A percentile compares a stretch with the other conserved stretches of the same genome.
These are phyloP conservation scores for Pleomassaria siparia DNA, from an alignment of 2,329 filamentous ascomycete genomes.

Conservation along the genomic window DNA sequence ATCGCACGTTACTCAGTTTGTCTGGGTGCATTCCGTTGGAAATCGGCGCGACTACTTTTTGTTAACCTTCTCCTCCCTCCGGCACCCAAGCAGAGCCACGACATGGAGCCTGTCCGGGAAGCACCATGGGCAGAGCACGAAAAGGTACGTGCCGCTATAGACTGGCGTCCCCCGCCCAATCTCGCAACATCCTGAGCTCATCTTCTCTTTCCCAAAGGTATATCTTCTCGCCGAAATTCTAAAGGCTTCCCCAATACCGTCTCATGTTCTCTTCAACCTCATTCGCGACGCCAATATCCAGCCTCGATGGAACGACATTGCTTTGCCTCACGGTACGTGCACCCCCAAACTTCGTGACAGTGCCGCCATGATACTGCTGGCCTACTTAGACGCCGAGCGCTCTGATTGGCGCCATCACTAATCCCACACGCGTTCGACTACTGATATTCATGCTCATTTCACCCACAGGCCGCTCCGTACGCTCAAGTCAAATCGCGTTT, in stretches of 20 bases:
- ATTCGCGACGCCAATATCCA: constrained; percentile 47
- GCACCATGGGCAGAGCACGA: constrained; percentile 50
- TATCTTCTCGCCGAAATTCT: constrained; percentile 56
- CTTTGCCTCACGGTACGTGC: constrained; percentile 52
- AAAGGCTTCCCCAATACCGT: constrained; percentile 49
- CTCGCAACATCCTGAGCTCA: constrained; percentile 11
- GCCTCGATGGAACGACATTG: constrained; percentile 53
- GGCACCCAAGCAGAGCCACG: constrained; percentile 19
- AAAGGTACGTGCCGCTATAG: constrained; percentile 42
- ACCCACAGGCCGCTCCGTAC: constrained; percentile 37
- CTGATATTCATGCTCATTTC: constrained; percentile 10
- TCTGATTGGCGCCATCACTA: neutral
- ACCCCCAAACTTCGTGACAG: constrained; percentile 1
- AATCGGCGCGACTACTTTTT: constrained; percentile 18
- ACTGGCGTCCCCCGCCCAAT: constrained; percentile 4
- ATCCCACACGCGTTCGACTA: constrained; percentile 2
- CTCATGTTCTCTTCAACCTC: constrained; percentile 47
- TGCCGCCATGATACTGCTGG: constrained; percentile 4
- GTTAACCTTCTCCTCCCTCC: constrained; percentile 15
- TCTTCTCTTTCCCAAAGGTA: constrained; percentile 22
- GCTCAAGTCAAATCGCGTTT: constrained; percentile 41
- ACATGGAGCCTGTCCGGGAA: constrained; percentile 47
- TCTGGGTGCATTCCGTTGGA: constrained; percentile 21
- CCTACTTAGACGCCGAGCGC: constrained; percentile 8
- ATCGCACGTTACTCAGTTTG: constrained; percentile 27